Conservation (phyloP, 106 monocot species). For the Acorus calamus region DNA sequence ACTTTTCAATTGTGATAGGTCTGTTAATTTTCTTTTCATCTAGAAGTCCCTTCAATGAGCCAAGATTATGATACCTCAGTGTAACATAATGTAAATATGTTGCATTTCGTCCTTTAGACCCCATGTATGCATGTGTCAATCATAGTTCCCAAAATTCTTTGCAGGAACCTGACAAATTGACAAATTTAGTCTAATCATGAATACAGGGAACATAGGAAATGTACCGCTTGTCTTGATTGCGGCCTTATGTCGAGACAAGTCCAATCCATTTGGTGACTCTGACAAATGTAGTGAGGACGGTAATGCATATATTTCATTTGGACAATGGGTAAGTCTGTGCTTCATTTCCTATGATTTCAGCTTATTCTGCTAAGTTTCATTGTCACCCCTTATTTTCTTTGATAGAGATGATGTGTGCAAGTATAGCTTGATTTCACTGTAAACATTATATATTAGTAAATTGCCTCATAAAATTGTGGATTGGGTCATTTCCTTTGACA, state of each 20-base stretch:
- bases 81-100: no score
- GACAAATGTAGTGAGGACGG: slow-evolving; percentile 21
- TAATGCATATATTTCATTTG: slow-evolving; percentile 27
- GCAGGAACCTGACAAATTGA: neutral
- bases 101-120: no score
- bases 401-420: no score
- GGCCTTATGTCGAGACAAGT: slow-evolving; percentile 23
- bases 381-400: no score
- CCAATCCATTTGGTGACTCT: slow-evolving; percentile 30
- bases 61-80: no score
- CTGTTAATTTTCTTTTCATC: no score
- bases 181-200: neutral
- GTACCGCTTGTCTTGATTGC: slow-evolving; percentile 29
- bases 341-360: neutral
- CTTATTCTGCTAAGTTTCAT: no score
- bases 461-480: neutral
- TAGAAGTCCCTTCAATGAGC: no score
- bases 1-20: no score
- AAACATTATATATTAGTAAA: neutral
- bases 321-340: slow-evolving; percentile 24
- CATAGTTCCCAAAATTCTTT: no score
- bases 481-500: no score
- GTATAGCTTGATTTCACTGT: neutral
- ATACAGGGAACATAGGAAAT: slow-evolving; percentile 32
- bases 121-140: no score